phyloP scores from a whole-genome alignment of 2,329 filamentous ascomycete species.

The Trichocomaceae sp. region DNA sequence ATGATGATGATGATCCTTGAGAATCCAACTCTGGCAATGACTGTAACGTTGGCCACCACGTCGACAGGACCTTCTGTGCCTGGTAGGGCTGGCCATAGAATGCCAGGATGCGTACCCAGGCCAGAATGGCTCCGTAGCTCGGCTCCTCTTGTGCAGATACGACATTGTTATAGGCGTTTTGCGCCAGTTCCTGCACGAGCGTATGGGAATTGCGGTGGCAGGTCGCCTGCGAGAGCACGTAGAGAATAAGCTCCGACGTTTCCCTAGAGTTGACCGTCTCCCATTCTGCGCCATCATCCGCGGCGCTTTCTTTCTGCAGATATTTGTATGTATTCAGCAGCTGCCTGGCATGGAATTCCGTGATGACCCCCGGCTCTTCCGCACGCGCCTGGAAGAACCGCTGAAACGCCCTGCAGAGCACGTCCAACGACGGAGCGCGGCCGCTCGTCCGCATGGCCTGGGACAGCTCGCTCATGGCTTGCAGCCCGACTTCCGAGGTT shows the following conservation, averaged over 20 bases:
- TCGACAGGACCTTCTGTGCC: constrained; percentile 43
- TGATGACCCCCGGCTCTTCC: constrained; percentile 49
- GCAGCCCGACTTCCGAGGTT: constrained; percentile 50
- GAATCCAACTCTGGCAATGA: constrained; percentile 15
- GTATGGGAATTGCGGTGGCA: constrained; percentile 33
- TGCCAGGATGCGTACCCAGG: constrained; percentile 48
- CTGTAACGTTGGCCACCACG: constrained; percentile 32
- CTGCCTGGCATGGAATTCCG: constrained; percentile 58
- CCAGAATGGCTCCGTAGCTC: constrained; percentile 33
- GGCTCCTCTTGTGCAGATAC: constrained; percentile 21
- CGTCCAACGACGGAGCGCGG: constrained; percentile 57
- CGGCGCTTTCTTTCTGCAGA: no score
- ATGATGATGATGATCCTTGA: constrained; percentile 13
- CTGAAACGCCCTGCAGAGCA: constrained; percentile 59
- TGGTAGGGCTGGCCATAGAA: constrained; percentile 51
- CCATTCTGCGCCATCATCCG: constrained; percentile 27
- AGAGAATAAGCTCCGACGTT: constrained; percentile 36
- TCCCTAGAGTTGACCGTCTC: constrained; percentile 33
- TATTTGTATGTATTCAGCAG: constrained; percentile 56
- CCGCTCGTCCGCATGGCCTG: constrained; percentile 57
- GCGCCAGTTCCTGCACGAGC: constrained; percentile 35
- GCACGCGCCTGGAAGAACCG: constrained; percentile 56
- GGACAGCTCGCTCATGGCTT: constrained; percentile 62
- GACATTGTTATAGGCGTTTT: constrained; percentile 23
- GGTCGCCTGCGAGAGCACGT: constrained; percentile 31